Evolutionary conservation across 768 basidiomycete genomes (phyloP).

Genomic region (Chalciporus sphaerocephalus): DNA sequence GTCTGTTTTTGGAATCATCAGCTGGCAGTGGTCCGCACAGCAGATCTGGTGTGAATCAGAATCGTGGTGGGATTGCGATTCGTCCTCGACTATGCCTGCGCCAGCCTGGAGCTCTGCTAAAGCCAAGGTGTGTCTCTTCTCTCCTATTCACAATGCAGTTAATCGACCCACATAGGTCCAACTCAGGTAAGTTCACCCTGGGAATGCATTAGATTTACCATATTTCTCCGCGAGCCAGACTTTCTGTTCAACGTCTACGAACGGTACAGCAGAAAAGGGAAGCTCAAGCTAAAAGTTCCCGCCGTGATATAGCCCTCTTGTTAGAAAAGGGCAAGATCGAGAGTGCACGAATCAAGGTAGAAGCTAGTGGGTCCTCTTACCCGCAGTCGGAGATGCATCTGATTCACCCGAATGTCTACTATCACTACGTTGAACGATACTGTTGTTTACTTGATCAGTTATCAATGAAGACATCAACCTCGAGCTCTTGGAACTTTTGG

Average conservation of each 20-base stretch:
- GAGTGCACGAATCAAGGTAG: slow-evolving; percentile 80
- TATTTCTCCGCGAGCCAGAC: slow-evolving; percentile 38
- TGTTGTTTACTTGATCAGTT: slow-evolving; percentile 37
- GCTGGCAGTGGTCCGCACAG: no score
- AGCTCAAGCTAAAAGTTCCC: slow-evolving; percentile 68
- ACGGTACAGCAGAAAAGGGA: slow-evolving; percentile 91
- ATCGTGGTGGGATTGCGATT: neutral
- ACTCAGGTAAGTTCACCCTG: slow-evolving; percentile 35
- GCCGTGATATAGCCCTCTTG: slow-evolving; percentile 78
- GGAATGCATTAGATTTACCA: neutral
- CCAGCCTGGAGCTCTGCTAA: slow-evolving; percentile 56
- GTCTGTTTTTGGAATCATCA: no score
- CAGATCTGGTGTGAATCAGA: no score
- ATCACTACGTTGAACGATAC: slow-evolving; percentile 20
- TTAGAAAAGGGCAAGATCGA: slow-evolving; percentile 78
- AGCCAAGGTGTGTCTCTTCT: slow-evolving; percentile 43
- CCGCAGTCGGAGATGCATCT: slow-evolving; percentile 2
- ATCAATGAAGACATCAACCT: slow-evolving; percentile 83
- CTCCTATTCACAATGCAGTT: neutral
- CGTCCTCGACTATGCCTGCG: slow-evolving; percentile 24
- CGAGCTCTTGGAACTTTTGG: slow-evolving; percentile 87
- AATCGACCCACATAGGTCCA: slow-evolving; percentile 36
- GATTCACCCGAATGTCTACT: slow-evolving; percentile 2
- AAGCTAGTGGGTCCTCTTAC: slow-evolving; percentile 57
- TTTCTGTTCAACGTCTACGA: slow-evolving; percentile 80